Evolutionary conservation across 805 yeast genomes (phyloP), one percentile per base, ranked within the genome.

Genomic region (Pachysolen tannophilus): DNA sequence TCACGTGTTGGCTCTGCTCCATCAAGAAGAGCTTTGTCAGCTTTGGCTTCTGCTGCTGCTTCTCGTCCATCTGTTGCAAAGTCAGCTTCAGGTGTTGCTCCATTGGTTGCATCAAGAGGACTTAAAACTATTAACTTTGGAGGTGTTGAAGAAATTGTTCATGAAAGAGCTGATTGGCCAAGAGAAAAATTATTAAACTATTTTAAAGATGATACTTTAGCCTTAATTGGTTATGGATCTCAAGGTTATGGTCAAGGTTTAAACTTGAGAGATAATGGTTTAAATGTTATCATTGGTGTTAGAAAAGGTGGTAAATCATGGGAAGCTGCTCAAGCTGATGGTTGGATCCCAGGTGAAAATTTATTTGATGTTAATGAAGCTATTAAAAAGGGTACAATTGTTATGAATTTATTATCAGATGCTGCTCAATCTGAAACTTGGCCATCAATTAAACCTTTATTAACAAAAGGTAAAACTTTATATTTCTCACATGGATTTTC

Each of bases 201-300:
- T 78, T 92, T 92, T 87, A 90, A 92, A 78, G 72, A 88, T 67
- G 97, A 92, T 65, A 92, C 98, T 43, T 72, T 92, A 60, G 97
- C 98, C 50, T 70, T 92, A 59, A 88, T 92, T 53, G 98, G 98
- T 69, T 92, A 92, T 80, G 98, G 98, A 62, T 90, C 98, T 50
- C 98, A 92, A 74, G 98, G 98, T 76, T 90, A 92, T 77, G 98
- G 98, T 63, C 98, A 92, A 75, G 97, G 97, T 69, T 79, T 92
- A 55, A 92, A 92, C 87, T 72, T 94, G 73, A 85, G 98, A 73
- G 98, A 92, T 77, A 90, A 92, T 59, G 98, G 98, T 67, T 67
- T 92, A 60, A 90, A 90, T 65, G 98, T 90, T 53, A 84, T 92
- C 63, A 74, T 92, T 52, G 98, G 98, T 79, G 98, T 92, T 56